Evolutionary conservation across 306 rosid genomes (phyloP), one percentile per base, ranked within the genome.

Genomic region (Quercus suber): DNA sequence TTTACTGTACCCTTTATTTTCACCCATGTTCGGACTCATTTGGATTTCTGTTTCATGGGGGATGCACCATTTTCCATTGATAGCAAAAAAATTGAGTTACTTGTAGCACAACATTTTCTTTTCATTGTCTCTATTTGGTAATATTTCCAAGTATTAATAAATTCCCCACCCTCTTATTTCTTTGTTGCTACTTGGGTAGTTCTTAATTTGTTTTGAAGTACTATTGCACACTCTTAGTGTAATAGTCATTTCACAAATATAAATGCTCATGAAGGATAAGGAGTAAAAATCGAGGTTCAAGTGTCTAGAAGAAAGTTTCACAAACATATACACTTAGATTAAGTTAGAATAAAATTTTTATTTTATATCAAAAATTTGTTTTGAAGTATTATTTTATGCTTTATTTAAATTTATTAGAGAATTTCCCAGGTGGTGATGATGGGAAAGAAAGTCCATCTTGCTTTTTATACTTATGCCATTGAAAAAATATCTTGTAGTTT

Each of bases 401-500:
- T 84, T 63, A 49, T 37, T 58, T 15, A 37, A 41, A 41, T 64
- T 67, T 52, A 49, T 7, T 3, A 75, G 13, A 15, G 58, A 37
- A 69, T 65, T 49, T 18, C n/a, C 52, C 58, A 76, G 63, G 64
- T 73, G 69, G 10, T 12, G 53, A 13, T 72, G 58, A n/a, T 53
- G 74, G 63, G 59, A 53, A 75, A 69, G 73, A 60, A 73, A 69
- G 78, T 69, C 77, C 70, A 13, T 57, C 60, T 51, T 74, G 63
- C 60, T 79, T 55, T 52, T 68, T 72, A 75, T 69, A 73, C 77
- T 61, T 45, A 28, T 53, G 80, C 59, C 52, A 68, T 30, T 73
- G 76, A 86, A 86, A 86, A 86, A 86, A 61, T 75, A 82, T 86
- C 83, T 76, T 71, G 37, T 73, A 53, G 30, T 17, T 30, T 53